These are phyloP conservation scores for Antitrichia curtipendula DNA, from an alignment of 225 moss, liverwort and hornwort species.

Conservation along the genomic window DNA sequence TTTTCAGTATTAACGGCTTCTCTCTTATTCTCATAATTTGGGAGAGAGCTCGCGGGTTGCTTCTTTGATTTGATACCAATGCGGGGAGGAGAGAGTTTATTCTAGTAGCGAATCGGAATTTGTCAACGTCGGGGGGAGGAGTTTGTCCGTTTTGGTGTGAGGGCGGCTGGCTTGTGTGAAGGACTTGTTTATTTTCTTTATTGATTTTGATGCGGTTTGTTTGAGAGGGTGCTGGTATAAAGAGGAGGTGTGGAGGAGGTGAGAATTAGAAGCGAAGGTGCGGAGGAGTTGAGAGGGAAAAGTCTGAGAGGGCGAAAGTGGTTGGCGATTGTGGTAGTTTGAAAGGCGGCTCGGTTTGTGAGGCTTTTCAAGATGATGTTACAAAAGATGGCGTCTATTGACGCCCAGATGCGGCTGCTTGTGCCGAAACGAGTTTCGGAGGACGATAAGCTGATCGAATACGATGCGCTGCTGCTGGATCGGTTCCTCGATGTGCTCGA, in stretches of 20 bases:
- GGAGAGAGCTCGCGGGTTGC: background rate
- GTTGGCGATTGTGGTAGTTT: background rate
- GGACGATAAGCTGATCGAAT: slow-evolving; percentile 53
- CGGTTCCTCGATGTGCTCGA: slow-evolving; percentile 47
- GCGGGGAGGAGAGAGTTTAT: background rate
- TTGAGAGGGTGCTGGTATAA: background rate
- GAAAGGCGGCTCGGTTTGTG: background rate
- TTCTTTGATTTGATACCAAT: background rate
- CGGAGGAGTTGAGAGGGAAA: background rate
- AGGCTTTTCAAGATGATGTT: slow-evolving; percentile 17
- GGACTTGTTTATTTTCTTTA: background rate
- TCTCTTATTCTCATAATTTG: background rate
- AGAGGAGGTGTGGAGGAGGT: background rate
- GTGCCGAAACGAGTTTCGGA: slow-evolving; percentile 45
- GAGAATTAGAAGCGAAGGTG: background rate
- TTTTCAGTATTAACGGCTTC: background rate
- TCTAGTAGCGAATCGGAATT: background rate
- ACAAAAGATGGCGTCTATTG: slow-evolving; percentile 51
- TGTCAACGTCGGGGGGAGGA: background rate
- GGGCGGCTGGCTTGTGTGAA: slow-evolving; percentile 2
- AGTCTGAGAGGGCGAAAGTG: background rate
- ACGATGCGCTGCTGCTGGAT: slow-evolving; percentile 43
- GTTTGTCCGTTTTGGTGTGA: background rate
- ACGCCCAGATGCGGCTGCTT: slow-evolving; percentile 52
- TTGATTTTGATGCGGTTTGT: background rate